phyloP scores from a whole-genome alignment of 1,284 basidiomycete species.

The Violaceomyces palustris region DNA sequence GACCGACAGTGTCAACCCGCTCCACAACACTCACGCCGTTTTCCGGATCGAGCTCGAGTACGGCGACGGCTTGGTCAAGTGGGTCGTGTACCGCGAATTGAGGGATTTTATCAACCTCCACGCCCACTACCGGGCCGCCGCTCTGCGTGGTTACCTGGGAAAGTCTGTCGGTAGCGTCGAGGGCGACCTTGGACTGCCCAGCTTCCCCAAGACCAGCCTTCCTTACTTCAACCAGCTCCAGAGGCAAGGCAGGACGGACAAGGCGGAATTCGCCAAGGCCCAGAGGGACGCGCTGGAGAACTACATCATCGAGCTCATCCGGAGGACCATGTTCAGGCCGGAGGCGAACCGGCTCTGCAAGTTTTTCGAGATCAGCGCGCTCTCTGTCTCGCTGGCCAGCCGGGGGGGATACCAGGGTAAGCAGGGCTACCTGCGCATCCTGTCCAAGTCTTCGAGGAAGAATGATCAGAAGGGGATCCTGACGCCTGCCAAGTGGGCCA shows the following conservation, averaged over 20 bases:
- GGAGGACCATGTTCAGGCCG: conserved; percentile 84
- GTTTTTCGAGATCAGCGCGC: conserved; percentile 90
- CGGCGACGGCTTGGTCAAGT: conserved; percentile 79
- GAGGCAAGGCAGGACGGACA: conserved; percentile 51
- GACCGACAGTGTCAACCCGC: conserved; percentile 77
- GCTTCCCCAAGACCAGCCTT: conserved; percentile 80
- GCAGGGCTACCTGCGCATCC: conserved; percentile 71
- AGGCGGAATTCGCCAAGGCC: conserved; percentile 68
- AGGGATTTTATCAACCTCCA: conserved; percentile 89
- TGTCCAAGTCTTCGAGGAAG: conserved; percentile 55
- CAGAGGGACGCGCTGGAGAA: conserved; percentile 79
- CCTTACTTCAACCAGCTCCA: conserved; percentile 76
- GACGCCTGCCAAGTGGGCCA: conserved; percentile 59
- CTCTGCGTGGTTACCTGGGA: conserved; percentile 42
- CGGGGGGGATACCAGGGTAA: conserved; percentile 73
- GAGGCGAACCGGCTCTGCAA: conserved; percentile 83
- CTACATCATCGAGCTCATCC: conserved; percentile 80
- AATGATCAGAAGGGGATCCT: conserved; percentile 55
- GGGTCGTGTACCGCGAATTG: conserved; percentile 93
- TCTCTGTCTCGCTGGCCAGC: conserved; percentile 77
- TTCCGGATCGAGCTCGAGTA: conserved; percentile 96
- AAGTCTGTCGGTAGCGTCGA: conserved; percentile 32
- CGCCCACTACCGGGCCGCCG: conserved; percentile 78
- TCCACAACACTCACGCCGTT: conserved; percentile 71
- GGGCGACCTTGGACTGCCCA: conserved; percentile 67